Conservation (phyloP, 2,329 filamentous ascomycete species). For the Talaromyces sp. region DNA sequence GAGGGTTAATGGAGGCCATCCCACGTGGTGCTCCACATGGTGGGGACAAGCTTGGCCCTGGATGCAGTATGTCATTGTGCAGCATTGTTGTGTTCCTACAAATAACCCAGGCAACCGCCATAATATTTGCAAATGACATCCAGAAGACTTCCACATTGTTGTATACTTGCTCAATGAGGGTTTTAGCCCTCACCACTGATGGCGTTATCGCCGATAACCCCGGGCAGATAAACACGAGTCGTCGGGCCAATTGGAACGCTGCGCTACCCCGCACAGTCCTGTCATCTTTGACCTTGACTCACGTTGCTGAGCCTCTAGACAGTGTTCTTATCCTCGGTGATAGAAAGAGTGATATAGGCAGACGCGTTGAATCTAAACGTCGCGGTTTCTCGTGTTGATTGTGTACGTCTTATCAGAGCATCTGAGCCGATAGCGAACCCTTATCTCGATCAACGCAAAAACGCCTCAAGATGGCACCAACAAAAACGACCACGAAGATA, state of each 20-base stretch:
- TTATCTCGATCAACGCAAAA: background rate
- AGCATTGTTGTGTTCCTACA: background rate
- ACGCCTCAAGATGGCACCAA: slow-evolving; percentile 4
- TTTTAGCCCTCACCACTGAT: background rate
- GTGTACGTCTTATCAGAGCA: background rate
- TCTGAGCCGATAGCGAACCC: background rate
- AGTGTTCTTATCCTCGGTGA: background rate
- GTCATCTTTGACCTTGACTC: background rate
- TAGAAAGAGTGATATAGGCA: background rate
- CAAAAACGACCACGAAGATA: slow-evolving; percentile 4
- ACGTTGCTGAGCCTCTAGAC: background rate
- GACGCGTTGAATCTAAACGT: background rate
- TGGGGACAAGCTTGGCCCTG: background rate
- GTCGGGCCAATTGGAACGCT: background rate
- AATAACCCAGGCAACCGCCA: background rate
- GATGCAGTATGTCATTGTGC: background rate
- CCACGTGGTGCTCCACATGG: background rate
- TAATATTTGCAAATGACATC: background rate
- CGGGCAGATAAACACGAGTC: background rate
- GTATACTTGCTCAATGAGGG: background rate
- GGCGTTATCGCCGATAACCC: background rate
- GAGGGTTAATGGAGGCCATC: background rate
- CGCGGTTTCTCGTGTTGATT: background rate
- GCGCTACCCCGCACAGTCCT: background rate
- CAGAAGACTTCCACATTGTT: background rate